Percentiles rank a stretch among this genome's conserved stretches.
Conservation (phyloP, 2,329 filamentous ascomycete genomes). For the Pestalotiopsis sp. region DNA sequence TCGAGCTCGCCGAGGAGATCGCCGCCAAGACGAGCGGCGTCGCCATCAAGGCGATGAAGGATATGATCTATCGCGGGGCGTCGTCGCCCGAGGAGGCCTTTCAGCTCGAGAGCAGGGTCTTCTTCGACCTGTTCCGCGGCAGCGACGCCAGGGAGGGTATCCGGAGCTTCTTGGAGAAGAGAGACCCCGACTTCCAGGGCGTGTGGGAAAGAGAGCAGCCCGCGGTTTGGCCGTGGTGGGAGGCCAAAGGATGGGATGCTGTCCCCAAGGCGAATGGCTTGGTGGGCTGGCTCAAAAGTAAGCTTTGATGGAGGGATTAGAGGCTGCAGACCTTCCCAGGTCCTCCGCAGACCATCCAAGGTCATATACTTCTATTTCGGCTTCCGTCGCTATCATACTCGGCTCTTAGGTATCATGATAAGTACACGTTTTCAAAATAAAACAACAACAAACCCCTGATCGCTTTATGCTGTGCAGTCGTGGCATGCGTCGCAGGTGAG, state of each 20-base stretch:
- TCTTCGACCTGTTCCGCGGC: constrained; percentile 60
- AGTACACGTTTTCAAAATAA: not conserved
- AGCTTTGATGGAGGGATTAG: constrained; percentile 11
- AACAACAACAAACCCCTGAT: not conserved
- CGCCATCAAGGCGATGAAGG: constrained; percentile 67
- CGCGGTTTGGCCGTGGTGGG: constrained; percentile 69
- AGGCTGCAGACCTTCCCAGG: not conserved
- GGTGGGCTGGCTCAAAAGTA: constrained; percentile 17
- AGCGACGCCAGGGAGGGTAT: constrained; percentile 68
- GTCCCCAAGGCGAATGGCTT: constrained; percentile 27
- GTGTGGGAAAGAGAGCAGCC: constrained; percentile 63
- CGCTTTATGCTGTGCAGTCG: not conserved
- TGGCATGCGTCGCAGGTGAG: not conserved
- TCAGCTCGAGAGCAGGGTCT: constrained; percentile 67
- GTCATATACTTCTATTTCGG: not conserved
- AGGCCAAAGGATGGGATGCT: constrained; percentile 36
- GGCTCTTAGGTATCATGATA: constrained; percentile 3
- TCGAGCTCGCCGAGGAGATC: constrained; percentile 68
- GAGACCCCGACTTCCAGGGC: constrained; percentile 61
- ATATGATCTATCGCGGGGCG: constrained; percentile 66
- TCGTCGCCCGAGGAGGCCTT: constrained; percentile 68
- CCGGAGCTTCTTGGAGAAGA: constrained; percentile 69
- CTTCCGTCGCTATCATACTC: not conserved
- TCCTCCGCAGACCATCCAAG: not conserved
- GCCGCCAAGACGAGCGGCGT: constrained; percentile 67